Evolutionary conservation across 345 rosid species (phyloP).

Genomic region (Trapa incisa): DNA sequence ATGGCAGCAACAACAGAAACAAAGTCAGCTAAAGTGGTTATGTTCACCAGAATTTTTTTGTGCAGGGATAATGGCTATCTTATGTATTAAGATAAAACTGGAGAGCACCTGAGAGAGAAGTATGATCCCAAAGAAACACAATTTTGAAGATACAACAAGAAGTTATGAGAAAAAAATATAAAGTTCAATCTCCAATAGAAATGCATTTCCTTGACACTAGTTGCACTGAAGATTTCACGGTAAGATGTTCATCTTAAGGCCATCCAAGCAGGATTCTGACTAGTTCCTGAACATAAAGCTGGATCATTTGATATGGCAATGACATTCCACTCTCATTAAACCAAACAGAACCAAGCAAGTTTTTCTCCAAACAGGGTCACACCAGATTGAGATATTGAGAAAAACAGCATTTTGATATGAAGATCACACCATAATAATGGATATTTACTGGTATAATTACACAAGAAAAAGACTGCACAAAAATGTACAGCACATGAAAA

Average conservation of each 20-base stretch:
- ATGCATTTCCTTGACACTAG: neutral
- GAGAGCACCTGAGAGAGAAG: neutral
- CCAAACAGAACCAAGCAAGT: neutral
- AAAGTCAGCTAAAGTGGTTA: neutral
- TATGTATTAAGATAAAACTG: neutral
- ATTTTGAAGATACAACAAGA: neutral
- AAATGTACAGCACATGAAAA: neutral
- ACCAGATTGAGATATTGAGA: neutral
- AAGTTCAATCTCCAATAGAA: neutral
- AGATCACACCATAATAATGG: neutral
- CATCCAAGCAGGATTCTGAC: neutral
- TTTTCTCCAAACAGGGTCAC: neutral
- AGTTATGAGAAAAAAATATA: neutral
- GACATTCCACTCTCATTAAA: neutral
- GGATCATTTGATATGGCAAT: neutral
- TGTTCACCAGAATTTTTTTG: neutral
- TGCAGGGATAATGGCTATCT: neutral
- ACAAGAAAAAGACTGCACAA: neutral
- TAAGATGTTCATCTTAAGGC: neutral
- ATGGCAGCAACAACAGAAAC: slow-evolving; percentile 2
- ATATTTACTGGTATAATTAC: no score
- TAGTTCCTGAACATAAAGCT: neutral
- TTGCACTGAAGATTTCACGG: neutral
- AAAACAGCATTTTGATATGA: neutral
- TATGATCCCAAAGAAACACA: neutral